Conservation (phyloP, 2,329 filamentous ascomycete species). For the Alternaria infectoria region DNA sequence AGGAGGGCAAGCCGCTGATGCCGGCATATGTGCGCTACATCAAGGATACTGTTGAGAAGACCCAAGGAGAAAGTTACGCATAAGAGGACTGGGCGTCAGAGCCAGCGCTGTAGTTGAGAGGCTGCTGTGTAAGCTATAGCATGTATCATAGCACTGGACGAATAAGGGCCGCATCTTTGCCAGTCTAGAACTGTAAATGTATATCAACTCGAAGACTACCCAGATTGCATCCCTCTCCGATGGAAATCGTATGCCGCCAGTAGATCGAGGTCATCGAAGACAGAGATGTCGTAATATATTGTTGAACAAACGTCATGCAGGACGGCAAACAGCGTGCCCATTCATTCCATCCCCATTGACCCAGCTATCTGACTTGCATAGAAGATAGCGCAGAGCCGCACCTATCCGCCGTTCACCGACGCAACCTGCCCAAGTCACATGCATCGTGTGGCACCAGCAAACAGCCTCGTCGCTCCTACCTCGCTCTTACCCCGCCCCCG, state of each 20-base stretch:
- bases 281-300: background rate
- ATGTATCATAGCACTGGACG: background rate
- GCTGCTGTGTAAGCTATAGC: background rate
- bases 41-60: background rate
- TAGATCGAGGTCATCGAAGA: background rate
- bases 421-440: background rate
- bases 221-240: background rate
- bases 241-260: background rate
- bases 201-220: background rate
- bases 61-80: background rate
- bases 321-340: background rate
- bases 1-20: background rate
- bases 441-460: background rate
- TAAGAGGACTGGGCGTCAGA: background rate
- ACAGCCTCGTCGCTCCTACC: background rate
- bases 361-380: background rate
- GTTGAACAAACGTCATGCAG: background rate
- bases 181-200: background rate
- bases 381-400: background rate
- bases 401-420: background rate
- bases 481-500: slow-evolving; percentile 12
- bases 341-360: background rate
- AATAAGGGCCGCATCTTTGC: background rate
- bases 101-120: background rate
- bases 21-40: background rate